Evolutionary conservation across 192 early-diverging fungal genomes (phyloP).

Genomic region (Backusella tuberculispora): DNA sequence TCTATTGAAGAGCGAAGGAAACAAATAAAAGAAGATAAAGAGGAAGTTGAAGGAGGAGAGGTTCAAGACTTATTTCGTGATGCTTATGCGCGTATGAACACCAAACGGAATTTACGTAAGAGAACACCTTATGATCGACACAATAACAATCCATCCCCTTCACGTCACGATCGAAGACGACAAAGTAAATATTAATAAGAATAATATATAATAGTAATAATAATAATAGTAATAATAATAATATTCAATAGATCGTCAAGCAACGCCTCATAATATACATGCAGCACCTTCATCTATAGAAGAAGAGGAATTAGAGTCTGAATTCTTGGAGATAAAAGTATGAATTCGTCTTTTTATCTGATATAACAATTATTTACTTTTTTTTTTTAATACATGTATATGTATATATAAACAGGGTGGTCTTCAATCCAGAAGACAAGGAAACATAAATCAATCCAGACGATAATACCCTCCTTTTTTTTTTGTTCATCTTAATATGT

Average conservation of each 20-base stretch:
- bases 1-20: slow-evolving; percentile 39
- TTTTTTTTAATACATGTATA: background rate
- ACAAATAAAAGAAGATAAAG: slow-evolving; percentile 38
- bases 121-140: slow-evolving; percentile 27
- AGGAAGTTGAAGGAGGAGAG: slow-evolving; percentile 26
- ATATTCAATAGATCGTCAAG: slow-evolving; percentile 24
- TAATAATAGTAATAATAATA: background rate
- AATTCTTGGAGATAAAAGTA: slow-evolving; percentile 41
- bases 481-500: background rate
- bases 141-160: slow-evolving; percentile 13
- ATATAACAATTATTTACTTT: background rate
- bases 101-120: slow-evolving; percentile 25
- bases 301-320: slow-evolving; percentile 39
- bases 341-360: background rate
- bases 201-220: background rate
- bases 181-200: slow-evolving; percentile 17
- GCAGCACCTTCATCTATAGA: slow-evolving; percentile 32
- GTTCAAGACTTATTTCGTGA: slow-evolving; percentile 25
- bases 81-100: slow-evolving; percentile 26
- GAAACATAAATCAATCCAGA: slow-evolving; percentile 15
- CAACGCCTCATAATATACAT: slow-evolving; percentile 34
- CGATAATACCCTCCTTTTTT: slow-evolving; percentile 19
- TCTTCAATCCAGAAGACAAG: slow-evolving; percentile 17
- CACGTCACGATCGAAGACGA: slow-evolving; percentile 30
- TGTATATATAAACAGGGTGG: background rate